Evolutionary conservation across 768 basidiomycete genomes (phyloP), one percentile per base, ranked within the genome.

Genomic region (Suillus clintonianus): DNA sequence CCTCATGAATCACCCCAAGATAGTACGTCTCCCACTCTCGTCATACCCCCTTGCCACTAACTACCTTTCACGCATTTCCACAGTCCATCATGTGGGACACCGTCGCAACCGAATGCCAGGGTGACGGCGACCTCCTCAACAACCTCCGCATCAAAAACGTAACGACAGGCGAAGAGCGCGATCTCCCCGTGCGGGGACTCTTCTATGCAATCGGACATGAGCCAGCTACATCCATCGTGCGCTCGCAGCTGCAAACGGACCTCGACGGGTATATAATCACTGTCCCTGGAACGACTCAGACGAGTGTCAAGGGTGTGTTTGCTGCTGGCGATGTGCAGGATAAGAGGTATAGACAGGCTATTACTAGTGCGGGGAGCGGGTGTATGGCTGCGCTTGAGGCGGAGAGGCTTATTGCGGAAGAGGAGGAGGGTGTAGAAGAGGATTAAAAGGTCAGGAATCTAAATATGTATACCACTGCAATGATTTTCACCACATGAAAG

Each of bases 271-370:
- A 99, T 78, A 95, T 99, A 75, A 85, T 94, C 71, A 98, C 96
- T 17, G 88, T 95, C 3, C 97, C 97, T 1, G 97, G 97, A 11
- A 98, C 96, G 11, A 91, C 97, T 9, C 90, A 95, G 78, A 99
- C 97, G 0, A 92, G 88, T 57, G 88, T 99, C 64, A 92, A 88
- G 76, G 97, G 96, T 64, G 94, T 99, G 19, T 99, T 95, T 76
- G 97, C 97, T 0, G 97, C 97, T 13, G 97, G 97, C 62, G 97
- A 99, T 70, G 97, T 99, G 0, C 97, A 99, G 79, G 97, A 99
- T 72, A 98, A 97, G 80, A 82, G 89, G 58, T 99, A 97, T 74
- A 82, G 96, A 47, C 97, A 99, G 79, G 97, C 97, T 14, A 92
- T 95, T 72, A 95, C 94, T n/a, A 90, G 89, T 66, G 94, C 94